Evolutionary conservation across 768 basidiomycete species (phyloP), one percentile per base, ranked within the genome.

Genomic region (Boletus pseudo-olivaceus): DNA sequence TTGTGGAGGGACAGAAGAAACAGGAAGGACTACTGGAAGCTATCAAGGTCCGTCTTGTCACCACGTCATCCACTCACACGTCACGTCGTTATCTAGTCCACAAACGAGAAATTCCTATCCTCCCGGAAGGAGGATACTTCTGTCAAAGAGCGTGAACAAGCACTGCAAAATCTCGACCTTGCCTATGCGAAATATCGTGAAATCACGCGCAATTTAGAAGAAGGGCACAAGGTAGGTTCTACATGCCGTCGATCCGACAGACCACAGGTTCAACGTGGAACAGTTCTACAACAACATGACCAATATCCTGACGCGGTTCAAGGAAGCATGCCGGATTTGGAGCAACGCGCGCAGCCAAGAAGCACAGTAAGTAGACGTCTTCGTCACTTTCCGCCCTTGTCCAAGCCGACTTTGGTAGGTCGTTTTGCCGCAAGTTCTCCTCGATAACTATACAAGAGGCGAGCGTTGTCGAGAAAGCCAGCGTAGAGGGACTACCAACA

Each of bases 201-300:
- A 67, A 88, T 97, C 14, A 78, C 76, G 2, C 80, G 82, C 47
- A 94, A 98, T 70, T 74, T 97, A 7, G 85, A 90, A 38, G 96
- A 98, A 66, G 95, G 95, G 6, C 78, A 89, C 62, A 88, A 91
- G 75, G 93, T 88, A 60, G 14, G 57, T 27, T 27, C 33, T 32
- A 26, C 27, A 3, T 39, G 7, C 11, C 33, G 23, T 41, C 15
- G 35, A 44, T 47, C 47, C 17, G 27, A 38, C 17, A 27, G 19
- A n/a, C 3, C 17, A 44, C 10, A 34, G 38, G 0, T 9, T 53
- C 1, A 54, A 35, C 50, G 0, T 7, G 38, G 37, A 19, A n/a
- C 57, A 94, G 89, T 98, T 98, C 65, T 96, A 99, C 67, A 93
- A 92, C 57, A 88, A 91, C 62, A 79, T 98, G 51, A 79, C 82